Percentiles rank a stretch among this genome's conserved stretches.
Evolutionary conservation across 139 green algal species (phyloP).

Genomic region (Choricystis sp.): DNA sequence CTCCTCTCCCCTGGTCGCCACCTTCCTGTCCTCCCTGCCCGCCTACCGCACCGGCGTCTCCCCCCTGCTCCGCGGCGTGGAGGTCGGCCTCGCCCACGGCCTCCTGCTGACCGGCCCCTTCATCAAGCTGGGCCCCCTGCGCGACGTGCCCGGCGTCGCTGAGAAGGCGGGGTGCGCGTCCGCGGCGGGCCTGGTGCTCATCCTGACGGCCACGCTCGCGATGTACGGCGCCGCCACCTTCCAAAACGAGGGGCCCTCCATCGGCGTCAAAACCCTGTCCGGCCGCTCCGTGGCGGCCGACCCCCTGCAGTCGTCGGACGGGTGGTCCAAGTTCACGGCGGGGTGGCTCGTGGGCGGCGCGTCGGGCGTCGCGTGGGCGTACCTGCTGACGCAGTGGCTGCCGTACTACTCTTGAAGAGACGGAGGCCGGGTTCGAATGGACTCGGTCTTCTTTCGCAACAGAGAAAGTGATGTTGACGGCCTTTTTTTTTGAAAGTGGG

Average conservation of each 20-base stretch:
- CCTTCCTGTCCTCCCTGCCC: slow-evolving; percentile 88
- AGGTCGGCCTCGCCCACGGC: slow-evolving; percentile 94
- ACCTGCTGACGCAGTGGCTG: slow-evolving; percentile 64
- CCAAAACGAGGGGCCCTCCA: slow-evolving; percentile 39
- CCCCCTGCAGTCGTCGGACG: slow-evolving; percentile 39
- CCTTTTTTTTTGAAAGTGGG: too few relatives aligned
- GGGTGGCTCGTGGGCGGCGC: slow-evolving; percentile 83
- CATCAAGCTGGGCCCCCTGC: slow-evolving; percentile 88
- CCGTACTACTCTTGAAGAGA: slow-evolving; percentile 60
- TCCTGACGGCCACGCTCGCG: slow-evolving; percentile 75
- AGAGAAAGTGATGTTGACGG: too few relatives aligned
- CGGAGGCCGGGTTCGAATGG: too few relatives aligned
- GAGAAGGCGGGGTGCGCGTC: slow-evolving; percentile 71
- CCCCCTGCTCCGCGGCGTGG: slow-evolving; percentile 84
- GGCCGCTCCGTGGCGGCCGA: slow-evolving; percentile 40
- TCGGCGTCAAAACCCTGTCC: slow-evolving; percentile 87
- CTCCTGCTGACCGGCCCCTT: slow-evolving; percentile 90
- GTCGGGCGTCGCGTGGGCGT: slow-evolving; percentile 76
- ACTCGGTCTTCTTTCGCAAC: too few relatives aligned
- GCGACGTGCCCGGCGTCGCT: slow-evolving; percentile 58
- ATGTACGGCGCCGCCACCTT: slow-evolving; percentile 85
- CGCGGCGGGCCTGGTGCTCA: slow-evolving; percentile 76
- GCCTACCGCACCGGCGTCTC: slow-evolving; percentile 85
- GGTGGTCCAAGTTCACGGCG: slow-evolving; percentile 77
- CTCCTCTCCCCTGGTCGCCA: slow-evolving; percentile 71